Evolutionary conservation across 2,329 filamentous ascomycete genomes (phyloP).

Genomic region (Coniochaeta ligniaria): DNA sequence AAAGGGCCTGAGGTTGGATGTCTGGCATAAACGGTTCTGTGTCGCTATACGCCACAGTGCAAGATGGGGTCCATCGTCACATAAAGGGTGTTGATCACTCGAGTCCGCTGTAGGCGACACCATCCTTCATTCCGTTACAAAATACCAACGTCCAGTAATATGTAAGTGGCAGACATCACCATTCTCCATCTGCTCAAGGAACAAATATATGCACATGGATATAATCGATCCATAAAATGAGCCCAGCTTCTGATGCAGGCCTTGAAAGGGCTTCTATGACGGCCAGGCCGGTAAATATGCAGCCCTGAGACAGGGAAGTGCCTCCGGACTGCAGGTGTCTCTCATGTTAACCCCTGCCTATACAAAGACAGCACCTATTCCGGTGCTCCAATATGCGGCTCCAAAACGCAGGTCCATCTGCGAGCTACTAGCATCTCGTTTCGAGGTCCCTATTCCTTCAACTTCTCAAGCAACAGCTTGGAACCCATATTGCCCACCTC

Average conservation of each 20-base stretch:
- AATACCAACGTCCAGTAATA: not conserved
- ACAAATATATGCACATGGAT: not conserved
- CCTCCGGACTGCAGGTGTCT: not conserved
- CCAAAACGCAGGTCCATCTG: not conserved
- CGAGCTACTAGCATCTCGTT: not conserved
- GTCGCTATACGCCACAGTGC: too few relatives aligned
- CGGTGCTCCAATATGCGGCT: too few relatives aligned
- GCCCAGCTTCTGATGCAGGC: not conserved
- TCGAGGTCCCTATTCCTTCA: constrained; percentile 23
- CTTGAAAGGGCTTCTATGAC: not conserved
- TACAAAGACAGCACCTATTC: too few relatives aligned
- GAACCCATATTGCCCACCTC: constrained; percentile 55
- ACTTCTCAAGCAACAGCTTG: constrained; percentile 51
- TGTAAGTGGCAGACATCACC: not conserved
- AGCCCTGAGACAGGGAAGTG: not conserved
- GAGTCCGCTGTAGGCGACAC: not conserved
- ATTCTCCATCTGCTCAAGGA: not conserved
- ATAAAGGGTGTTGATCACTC: not conserved
- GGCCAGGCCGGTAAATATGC: not conserved
- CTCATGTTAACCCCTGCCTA: not conserved
- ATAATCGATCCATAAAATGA: too few relatives aligned
- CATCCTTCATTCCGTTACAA: not conserved
- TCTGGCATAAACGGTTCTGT: too few relatives aligned
- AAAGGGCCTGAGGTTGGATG: too few relatives aligned
- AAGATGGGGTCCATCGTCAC: not conserved